These are phyloP conservation scores for Apophysomyces trapeziformis DNA, from an alignment of 371 early-diverging fungal species.

Conservation along the genomic window DNA sequence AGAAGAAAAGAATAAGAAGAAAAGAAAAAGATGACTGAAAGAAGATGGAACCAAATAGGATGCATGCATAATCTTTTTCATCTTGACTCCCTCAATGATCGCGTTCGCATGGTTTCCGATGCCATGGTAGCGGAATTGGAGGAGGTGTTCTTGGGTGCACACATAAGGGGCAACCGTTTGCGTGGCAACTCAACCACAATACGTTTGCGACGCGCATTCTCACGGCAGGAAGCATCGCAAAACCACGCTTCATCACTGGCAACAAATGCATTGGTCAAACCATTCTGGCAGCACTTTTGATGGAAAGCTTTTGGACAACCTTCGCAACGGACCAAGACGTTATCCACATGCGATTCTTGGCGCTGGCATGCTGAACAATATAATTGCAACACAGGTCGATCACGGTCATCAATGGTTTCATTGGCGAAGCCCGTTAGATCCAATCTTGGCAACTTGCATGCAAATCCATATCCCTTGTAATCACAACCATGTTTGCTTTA, in stretches of 20 bases:
- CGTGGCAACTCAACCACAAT: constrained; percentile 70
- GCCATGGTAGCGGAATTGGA: constrained; percentile 5
- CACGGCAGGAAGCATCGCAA: constrained; percentile 73
- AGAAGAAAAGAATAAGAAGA: constrained; percentile 5
- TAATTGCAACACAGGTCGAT: constrained; percentile 86
- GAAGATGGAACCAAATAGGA: constrained; percentile 3
- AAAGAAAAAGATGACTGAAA: not conserved
- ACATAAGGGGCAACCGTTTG: constrained; percentile 72
- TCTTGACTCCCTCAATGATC: constrained; percentile 2
- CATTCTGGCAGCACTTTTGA: constrained; percentile 62
- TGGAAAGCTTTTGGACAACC: constrained; percentile 89
- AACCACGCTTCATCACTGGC: constrained; percentile 63
- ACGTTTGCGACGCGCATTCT: constrained; percentile 63
- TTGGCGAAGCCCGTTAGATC: constrained; percentile 78
- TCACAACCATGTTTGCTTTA: constrained; percentile 89
- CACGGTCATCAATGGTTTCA: constrained; percentile 78
- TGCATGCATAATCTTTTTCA: constrained; percentile 6
- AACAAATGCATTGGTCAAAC: constrained; percentile 56
- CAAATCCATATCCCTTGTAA: constrained; percentile 93
- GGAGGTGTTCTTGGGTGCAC: constrained; percentile 45
- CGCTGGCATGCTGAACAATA: constrained; percentile 83
- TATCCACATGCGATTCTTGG: constrained; percentile 66
- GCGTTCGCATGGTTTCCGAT: constrained; percentile 5
- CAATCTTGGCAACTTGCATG: constrained; percentile 86
- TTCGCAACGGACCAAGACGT: constrained; percentile 80